phyloP scores from a whole-genome alignment of 2,329 filamentous ascomycete species.

The Cladorrhinum sp. region DNA sequence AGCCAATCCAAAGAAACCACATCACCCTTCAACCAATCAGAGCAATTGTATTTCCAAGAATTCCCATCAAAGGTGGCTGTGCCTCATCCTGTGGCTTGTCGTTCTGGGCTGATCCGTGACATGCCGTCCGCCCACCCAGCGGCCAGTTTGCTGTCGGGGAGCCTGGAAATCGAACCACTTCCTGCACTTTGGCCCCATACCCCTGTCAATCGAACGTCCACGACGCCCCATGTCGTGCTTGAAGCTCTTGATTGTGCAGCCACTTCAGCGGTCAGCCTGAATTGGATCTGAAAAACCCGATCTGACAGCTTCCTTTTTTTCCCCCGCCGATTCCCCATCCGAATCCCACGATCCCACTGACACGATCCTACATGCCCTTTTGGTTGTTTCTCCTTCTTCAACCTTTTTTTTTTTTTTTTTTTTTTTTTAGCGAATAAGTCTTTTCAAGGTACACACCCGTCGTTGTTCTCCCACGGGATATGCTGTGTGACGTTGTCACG shows the following conservation, averaged over 20 bases:
- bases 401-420: neutral
- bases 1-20: neutral
- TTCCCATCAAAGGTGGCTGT: slow-evolving; percentile 18
- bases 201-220: neutral
- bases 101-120: slow-evolving; percentile 28
- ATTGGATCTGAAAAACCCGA: neutral
- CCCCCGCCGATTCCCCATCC: neutral
- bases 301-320: neutral
- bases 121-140: neutral
- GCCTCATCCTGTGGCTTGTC: slow-evolving; percentile 25
- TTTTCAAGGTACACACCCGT: neutral
- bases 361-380: neutral
- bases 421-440: neutral
- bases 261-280: neutral
- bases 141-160: neutral
- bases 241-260: neutral
- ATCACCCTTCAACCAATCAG: slow-evolving; percentile 22
- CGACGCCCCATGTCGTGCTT: slow-evolving; percentile 1
- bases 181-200: neutral
- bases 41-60: slow-evolving; percentile 23
- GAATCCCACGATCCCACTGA: neutral
- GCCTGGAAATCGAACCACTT: neutral
- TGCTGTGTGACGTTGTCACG: neutral
- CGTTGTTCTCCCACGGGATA: neutral
- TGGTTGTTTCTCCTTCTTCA: neutral